Base-by-base conservation (phyloP, 805 yeast species). In the Candida anglica region DNA sequence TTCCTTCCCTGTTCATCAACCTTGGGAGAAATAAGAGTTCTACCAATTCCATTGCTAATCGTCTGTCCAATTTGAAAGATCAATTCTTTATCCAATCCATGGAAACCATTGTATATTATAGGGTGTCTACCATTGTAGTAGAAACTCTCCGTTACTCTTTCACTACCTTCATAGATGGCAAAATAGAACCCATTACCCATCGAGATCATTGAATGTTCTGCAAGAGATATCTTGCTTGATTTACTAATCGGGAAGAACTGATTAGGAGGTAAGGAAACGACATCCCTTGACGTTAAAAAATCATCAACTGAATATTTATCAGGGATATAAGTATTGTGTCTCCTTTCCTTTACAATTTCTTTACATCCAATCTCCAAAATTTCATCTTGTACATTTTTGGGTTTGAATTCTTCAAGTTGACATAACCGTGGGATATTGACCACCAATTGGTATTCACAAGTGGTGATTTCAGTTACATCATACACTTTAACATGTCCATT, bases 401-500 rank as follows among this genome's bases (percentile, higher is more conserved):
- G 60, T 25, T 38, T 32, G 33, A 66, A 63, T 30, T 62, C 66
- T 44, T 61, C 50, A 47, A 50, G 28, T 34, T 37, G 37, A 42
- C 87, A 81, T 16, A 81, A 56, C 6, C 56, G 49, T 0, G 79
- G 79, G 0, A 79, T 64, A 30, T 65, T 66, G 3, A 81, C 55
- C 18, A 60, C 60, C 54, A 77, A 65, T 42, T 65, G 65, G 47
- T 81, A 81, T 28, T 69, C 70, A 50, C 88, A 81, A 0, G 81
- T 75, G 35, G 64, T 67, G 20, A 66, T 55, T 51, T 81, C 88
- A 31, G 57, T 57, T 3, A 77, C 64, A 48, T 69, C 69, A 7
- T 58, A 35, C n/a, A 64, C 53, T 20, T 38, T 41, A 2, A 53
- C 36, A 9, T n/a, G 16, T 9, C 29, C 38, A 18, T 29, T 33